Conservation (phyloP, 2,329 filamentous ascomycete species). For the Alternaria sp. region DNA sequence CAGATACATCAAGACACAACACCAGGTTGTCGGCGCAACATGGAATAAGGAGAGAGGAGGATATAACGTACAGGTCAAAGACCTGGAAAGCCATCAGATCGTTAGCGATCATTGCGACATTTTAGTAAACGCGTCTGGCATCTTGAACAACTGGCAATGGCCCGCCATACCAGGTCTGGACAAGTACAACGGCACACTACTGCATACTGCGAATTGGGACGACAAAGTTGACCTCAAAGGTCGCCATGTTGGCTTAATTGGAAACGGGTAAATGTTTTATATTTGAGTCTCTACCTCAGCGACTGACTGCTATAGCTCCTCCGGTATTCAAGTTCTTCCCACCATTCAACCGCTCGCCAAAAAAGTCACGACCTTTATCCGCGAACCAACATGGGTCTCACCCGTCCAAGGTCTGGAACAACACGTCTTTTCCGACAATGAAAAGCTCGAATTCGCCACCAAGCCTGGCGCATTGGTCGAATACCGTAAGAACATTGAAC, state of each 20-base stretch:
- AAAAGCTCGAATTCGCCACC: constrained; percentile 54
- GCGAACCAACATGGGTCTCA: constrained; percentile 61
- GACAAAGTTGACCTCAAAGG: constrained; percentile 58
- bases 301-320: constrained; percentile 54
- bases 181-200: constrained; percentile 62
- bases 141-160: constrained; percentile 62
- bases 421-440: constrained; percentile 54
- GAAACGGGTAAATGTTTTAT: constrained; percentile 52
- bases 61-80: constrained; percentile 50
- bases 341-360: constrained; percentile 56
- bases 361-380: constrained; percentile 61
- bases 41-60: constrained; percentile 52
- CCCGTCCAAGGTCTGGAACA: constrained; percentile 57
- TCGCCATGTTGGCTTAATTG: constrained; percentile 63
- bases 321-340: constrained; percentile 63
- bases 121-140: constrained; percentile 60
- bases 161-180: constrained; percentile 62
- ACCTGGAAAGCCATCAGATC: constrained; percentile 38
- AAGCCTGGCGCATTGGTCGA: constrained; percentile 53
- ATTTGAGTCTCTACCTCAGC: neutral
- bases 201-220: constrained; percentile 67
- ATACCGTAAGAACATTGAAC: constrained; percentile 58
- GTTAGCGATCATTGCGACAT: constrained; percentile 58
- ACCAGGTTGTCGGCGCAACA: constrained; percentile 45
- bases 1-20: constrained; percentile 48